Evolutionary conservation across 208 protist genomes (phyloP), one percentile per base, ranked within the genome.

Genomic region (Trypanosoma vivax): DNA sequence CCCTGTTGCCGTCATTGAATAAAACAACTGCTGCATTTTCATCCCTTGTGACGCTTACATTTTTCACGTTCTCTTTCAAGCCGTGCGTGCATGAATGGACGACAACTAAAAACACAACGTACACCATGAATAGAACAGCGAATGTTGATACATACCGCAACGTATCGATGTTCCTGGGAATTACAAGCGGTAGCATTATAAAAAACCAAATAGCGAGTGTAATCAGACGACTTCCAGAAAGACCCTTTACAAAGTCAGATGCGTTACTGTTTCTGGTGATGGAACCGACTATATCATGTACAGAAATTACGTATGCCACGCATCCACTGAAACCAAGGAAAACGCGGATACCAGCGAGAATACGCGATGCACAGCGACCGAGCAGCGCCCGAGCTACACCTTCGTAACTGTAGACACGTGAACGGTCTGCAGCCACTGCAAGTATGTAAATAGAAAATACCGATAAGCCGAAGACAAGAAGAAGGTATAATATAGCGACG

Each of bases 391-490:
- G 40, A 7, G 73, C 65, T 30, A 79, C 43, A 1, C 63, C 73
- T 46, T 81, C 71, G 50, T 69, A 91, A 28, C 6, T 79, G 14
- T 56, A 42, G 9, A 68, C 18, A 5, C 64, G 60, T 2, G 69
- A 84, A 27, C 55, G 69, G 11, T 76, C 45, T 34, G 57, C 46
- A 0, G 60, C 63, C 28, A 58, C 47, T 27, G 63, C 73, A 28
- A 91, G 61, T 13, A 83, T 63, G n/a, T 65, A 46, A 21, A 87
- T 45, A 3, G 83, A 76, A 59, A 72, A 91, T n/a, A 79, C 35
- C 1, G 77, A 88, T 3, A 56, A 40, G 0, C 61, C 11, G 9
- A 48, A 47, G 2, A 73, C 39, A 10, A 85, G n/a, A 11, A 73
- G 40, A 13, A 88, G 67, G 33, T 69, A 76, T 10, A 87, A 23